Percentiles rank a stretch among this genome's conserved stretches.
Evolutionary conservation across 257 asterid genomes (phyloP).

Genomic region (Fraxinus cuspidata): DNA sequence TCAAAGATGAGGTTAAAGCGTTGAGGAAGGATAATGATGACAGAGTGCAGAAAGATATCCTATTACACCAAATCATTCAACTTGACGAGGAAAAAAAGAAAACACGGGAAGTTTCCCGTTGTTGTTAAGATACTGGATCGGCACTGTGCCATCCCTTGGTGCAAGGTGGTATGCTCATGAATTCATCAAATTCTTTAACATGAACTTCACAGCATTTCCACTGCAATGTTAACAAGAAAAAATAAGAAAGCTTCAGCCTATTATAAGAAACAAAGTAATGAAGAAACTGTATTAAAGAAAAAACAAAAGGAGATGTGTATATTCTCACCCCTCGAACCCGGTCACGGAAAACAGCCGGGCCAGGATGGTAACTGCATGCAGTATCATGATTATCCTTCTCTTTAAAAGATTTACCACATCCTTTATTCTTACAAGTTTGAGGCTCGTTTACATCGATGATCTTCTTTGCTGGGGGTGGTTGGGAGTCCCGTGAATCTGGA

Average conservation of each 20-base stretch:
- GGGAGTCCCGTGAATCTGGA: slow-evolving; percentile 36
- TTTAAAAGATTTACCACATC: slow-evolving; percentile 74
- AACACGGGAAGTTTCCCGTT: background rate
- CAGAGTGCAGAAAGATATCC: background rate
- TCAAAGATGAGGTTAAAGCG: background rate
- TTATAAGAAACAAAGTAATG: background rate
- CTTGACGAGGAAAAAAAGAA: background rate
- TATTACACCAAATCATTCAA: background rate
- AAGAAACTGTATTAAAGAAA: background rate
- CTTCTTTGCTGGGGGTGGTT: slow-evolving; percentile 54
- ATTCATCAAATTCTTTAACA: slow-evolving; percentile 87
- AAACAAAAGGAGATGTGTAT: slow-evolving; percentile 6
- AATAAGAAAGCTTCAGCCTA: background rate
- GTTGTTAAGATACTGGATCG: slow-evolving; percentile 31
- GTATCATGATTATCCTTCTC: slow-evolving; percentile 84
- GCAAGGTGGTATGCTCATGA: slow-evolving; percentile 80
- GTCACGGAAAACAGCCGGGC: slow-evolving; percentile 88
- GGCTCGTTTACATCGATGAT: slow-evolving; percentile 67
- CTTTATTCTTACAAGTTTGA: slow-evolving; percentile 75
- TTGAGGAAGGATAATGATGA: background rate
- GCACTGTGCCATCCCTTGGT: slow-evolving; percentile 89
- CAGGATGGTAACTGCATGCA: slow-evolving; percentile 91
- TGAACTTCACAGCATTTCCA: slow-evolving; percentile 95
- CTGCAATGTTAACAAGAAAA: slow-evolving; percentile 37
- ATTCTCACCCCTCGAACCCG: slow-evolving; percentile 85